Conservation (phyloP, 1,284 basidiomycete genomes). For the Malassezia japonica region DNA sequence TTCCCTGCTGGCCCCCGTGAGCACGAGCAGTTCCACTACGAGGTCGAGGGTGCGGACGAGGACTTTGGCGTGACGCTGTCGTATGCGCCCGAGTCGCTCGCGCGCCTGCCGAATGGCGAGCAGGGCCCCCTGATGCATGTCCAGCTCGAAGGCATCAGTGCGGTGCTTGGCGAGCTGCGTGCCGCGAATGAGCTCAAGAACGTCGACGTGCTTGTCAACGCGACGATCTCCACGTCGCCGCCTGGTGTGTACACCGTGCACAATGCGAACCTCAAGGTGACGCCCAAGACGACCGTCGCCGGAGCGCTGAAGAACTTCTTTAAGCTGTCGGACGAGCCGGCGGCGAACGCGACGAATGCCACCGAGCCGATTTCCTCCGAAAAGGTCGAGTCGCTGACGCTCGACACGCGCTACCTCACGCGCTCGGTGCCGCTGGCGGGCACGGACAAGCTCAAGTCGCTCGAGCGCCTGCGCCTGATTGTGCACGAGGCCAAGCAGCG, state of each 20-base stretch:
- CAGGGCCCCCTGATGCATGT: conserved; percentile 24
- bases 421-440: conserved; percentile 26
- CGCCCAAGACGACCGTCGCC: conserved; percentile 35
- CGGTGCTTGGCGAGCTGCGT: conserved; percentile 30
- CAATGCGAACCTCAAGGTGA: conserved; percentile 30
- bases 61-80: conserved; percentile 36
- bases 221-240: conserved; percentile 31
- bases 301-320: conserved; percentile 41
- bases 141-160: conserved; percentile 30
- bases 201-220: conserved; percentile 38
- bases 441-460: conserved; percentile 29
- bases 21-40: conserved; percentile 16
- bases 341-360: conserved; percentile 18
- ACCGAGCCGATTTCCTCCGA: conserved; percentile 4
- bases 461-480: conserved; percentile 50
- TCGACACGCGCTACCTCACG: conserved; percentile 23
- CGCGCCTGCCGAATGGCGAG: conserved; percentile 17
- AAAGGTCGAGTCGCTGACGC: conserved; percentile 16
- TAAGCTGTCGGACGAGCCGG: conserved; percentile 22
- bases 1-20: conserved; percentile 32
- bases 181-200: conserved; percentile 27
- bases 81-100: conserved; percentile 23
- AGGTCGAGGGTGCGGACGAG: conserved; percentile 26
- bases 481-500: conserved; percentile 69
- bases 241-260: conserved; percentile 33